Evolutionary conservation across 371 early-diverging fungal genomes (phyloP), one percentile per base, ranked within the genome.

Genomic region (Apophysomyces trapeziformis): DNA sequence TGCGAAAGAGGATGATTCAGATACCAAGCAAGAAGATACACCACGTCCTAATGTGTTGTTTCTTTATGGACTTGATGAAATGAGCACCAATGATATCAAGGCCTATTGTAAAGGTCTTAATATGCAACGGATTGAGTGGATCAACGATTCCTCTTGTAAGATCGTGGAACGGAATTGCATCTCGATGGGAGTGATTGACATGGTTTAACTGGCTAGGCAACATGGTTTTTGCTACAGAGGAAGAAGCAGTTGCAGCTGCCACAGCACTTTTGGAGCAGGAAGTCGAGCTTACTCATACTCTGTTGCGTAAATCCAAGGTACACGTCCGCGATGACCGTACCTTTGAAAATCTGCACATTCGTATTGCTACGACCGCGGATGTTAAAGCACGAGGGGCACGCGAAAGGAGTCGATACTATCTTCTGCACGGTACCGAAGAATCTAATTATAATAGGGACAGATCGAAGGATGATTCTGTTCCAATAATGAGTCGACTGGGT

Each of bases 131-230:
- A 74, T 87, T 1, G 84, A 87, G 66, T 87, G 87, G 87, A 83
- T 87, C 57, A 79, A 87, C 56, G 87, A 87, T 54, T 69, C 80
- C 0, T 77, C 79, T 7, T 87, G 87, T 72, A 83, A 83, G 71
- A 14, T 72, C 46, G 13, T 11, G 11, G 54, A 50, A n/a, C 7
- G 9, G 4, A 8, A 9, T 16, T 21, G 18, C 9, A 50, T 18
- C 41, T 41, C 7, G 11, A 4, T 2, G 41, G 2, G 41, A 5
- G 41, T 41, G 41, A 13, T 41, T 41, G 41, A n/a, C 32, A 44
- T 64, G 61, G 72, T 35, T 74, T 67, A 18, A 68, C 68, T 7
- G 38, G 1, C 7, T 60, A 79, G 79, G 79, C 57, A 78, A 78
- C 60, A 59, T 80, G 6, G 75, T 75, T 0, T 78, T 77, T 41